phyloP scores from a whole-genome alignment of 2,329 filamentous ascomycete genomes.

The Trichoderma sp. region DNA sequence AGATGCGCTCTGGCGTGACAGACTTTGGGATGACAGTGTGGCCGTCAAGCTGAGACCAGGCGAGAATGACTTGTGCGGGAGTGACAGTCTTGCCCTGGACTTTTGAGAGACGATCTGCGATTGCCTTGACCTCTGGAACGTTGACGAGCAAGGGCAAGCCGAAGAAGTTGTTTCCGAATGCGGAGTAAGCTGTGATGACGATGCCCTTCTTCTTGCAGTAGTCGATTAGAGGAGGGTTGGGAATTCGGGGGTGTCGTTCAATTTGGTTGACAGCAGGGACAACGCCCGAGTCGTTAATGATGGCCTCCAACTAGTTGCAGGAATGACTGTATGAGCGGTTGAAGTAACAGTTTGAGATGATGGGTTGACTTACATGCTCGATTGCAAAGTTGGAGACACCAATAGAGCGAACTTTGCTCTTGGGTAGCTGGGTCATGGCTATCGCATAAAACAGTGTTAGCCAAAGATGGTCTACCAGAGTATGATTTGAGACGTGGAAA shows the following conservation, averaged over 20 bases:
- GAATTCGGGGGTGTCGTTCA: conserved; percentile 64
- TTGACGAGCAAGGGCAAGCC: conserved; percentile 52
- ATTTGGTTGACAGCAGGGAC: conserved; percentile 63
- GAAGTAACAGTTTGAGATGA: neutral
- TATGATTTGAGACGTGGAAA: neutral
- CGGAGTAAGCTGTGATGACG: conserved; percentile 61
- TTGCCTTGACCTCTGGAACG: conserved; percentile 51
- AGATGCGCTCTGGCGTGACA: conserved; percentile 64
- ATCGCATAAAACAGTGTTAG: neutral
- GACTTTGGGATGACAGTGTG: conserved; percentile 74
- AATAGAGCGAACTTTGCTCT: conserved; percentile 61
- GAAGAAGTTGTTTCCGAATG: conserved; percentile 46
- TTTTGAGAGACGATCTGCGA: conserved; percentile 47
- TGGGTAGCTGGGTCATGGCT: conserved; percentile 54
- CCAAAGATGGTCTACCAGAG: neutral
- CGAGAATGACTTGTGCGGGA: conserved; percentile 46
- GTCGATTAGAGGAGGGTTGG: conserved; percentile 52
- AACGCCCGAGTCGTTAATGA: conserved; percentile 56
- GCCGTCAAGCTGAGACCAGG: conserved; percentile 57
- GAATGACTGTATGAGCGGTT: neutral
- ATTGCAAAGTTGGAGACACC: conserved; percentile 69
- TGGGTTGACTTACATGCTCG: conserved; percentile 15
- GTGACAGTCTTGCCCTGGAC: conserved; percentile 37
- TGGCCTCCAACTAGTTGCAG: conserved; percentile 54
- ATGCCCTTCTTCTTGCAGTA: conserved; percentile 63